Conservation (phyloP, 2,329 filamentous ascomycete genomes). For the Penicillium olsonii region DNA sequence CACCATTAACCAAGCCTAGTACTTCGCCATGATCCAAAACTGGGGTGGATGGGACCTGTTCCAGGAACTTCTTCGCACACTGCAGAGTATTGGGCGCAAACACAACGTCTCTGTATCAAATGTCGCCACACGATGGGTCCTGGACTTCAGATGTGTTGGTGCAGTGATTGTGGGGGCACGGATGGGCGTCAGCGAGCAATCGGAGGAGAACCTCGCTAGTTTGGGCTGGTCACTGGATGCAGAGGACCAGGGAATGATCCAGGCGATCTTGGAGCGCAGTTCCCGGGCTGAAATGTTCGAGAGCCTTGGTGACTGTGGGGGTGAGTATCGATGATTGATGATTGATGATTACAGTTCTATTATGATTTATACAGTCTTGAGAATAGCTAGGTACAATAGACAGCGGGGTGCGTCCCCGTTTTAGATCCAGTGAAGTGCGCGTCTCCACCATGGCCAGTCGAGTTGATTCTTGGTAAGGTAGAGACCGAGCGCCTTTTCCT, state of each 20-base stretch:
- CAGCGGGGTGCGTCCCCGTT: not conserved
- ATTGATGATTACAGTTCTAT: not conserved
- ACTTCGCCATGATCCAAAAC: slow-evolving; percentile 2
- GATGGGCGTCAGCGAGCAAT: not conserved
- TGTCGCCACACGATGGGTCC: not conserved
- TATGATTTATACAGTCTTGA: not conserved
- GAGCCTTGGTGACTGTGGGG: not conserved
- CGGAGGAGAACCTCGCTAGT: not conserved
- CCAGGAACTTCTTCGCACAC: not conserved
- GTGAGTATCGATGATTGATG: not conserved
- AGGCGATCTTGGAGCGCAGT: not conserved
- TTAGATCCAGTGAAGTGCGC: not conserved
- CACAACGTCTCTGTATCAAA: not conserved
- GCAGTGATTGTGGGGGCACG: not conserved
- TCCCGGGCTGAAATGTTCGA: not conserved
- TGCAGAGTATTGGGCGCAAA: not conserved
- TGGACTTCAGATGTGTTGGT: not conserved
- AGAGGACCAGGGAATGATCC: not conserved
- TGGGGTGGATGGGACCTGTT: slow-evolving; percentile 1
- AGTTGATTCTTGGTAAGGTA: not conserved
- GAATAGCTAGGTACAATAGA: not conserved
- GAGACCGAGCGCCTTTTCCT: not conserved
- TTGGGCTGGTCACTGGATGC: not conserved
- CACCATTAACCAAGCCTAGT: not conserved
- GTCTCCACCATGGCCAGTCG: slow-evolving; percentile 3